Evolutionary conservation across 176 grass and related monocot genomes (phyloP).

Genomic region (Carex scoparia): DNA sequence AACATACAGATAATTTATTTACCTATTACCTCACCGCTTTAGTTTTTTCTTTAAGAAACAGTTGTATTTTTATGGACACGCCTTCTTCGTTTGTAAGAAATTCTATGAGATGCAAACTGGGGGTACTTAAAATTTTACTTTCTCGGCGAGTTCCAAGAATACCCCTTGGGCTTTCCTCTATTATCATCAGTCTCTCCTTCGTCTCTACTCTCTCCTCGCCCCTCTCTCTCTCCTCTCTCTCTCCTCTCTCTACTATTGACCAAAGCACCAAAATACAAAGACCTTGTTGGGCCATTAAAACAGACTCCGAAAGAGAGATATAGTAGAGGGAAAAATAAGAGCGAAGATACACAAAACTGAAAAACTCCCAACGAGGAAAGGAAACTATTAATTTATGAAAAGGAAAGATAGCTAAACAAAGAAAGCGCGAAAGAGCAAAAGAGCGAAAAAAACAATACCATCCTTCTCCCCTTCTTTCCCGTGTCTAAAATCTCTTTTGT

Average conservation of each 20-base stretch:
- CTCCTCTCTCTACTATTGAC: constrained; percentile 12
- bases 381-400: constrained; percentile 30
- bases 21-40: not conserved
- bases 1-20: not conserved
- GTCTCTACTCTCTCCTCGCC: not conserved
- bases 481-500: not conserved
- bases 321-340: constrained; percentile 7
- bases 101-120: constrained; percentile 8
- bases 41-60: not conserved
- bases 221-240: not conserved
- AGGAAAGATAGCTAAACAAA: constrained; percentile 22
- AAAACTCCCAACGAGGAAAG: constrained; percentile 16
- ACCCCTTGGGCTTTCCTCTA: constrained; percentile 28
- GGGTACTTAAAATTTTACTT: not conserved
- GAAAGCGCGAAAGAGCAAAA: not conserved
- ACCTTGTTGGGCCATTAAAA: constrained; percentile 24
- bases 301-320: constrained; percentile 19
- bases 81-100: not conserved
- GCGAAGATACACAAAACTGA: constrained; percentile 9
- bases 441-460: not conserved
- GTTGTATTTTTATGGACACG: not conserved
- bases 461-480: constrained; percentile 14
- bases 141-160: constrained; percentile 29
- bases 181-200: constrained; percentile 18
- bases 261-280: constrained; percentile 18